Evolutionary conservation across 148 eudicot genomes (phyloP), one percentile per base, ranked within the genome.

Genomic region (Pouteria glomerata): DNA sequence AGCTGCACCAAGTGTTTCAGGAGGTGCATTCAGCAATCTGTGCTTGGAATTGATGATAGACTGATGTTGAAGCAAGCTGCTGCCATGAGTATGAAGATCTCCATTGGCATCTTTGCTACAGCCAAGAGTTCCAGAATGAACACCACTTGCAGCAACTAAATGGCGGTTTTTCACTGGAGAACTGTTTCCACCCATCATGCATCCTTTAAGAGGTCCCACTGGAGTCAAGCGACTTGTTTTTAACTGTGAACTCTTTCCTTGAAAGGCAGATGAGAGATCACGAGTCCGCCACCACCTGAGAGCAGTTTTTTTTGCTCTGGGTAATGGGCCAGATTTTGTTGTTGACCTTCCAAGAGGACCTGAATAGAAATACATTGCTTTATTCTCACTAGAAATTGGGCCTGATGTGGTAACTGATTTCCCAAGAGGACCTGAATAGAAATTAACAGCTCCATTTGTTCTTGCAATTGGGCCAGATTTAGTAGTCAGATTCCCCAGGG

Each of bases 1-100:
- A 18, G 87, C 81, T 1, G 85, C 90, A 10, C 93, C 93, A 11
- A 89, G 85, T 37, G 90, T 84, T 29, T 77, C 84, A 0, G 81
- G 79, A 44, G 88, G 88, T 3, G 90, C 80, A 41, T 81, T 68
- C 37, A 81, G 51, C 21, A 75, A 63, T 35, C 56, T 81, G 50
- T 35, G 74, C 64, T 81, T 84, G 13, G 75, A 61, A 30, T 68
- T 35, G 65, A 50, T 71, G 35, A 67, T 66, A 26, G 71, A 69
- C 48, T 58, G 44, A 65, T 41, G 64, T 35, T 16, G 35, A 55
- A 34, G 48, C 16, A 27, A 14, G 44, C 27, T 27, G 10, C 51
- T 51, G 52, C 5, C 44, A 47, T 62, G 8, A 73, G 57, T 35
- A 56, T 48, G 63, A 34, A 8, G 35, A 14, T 41, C 63, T 12